Conservation (phyloP, 2,329 filamentous ascomycete genomes). For the Lachnellula occidentalis region DNA sequence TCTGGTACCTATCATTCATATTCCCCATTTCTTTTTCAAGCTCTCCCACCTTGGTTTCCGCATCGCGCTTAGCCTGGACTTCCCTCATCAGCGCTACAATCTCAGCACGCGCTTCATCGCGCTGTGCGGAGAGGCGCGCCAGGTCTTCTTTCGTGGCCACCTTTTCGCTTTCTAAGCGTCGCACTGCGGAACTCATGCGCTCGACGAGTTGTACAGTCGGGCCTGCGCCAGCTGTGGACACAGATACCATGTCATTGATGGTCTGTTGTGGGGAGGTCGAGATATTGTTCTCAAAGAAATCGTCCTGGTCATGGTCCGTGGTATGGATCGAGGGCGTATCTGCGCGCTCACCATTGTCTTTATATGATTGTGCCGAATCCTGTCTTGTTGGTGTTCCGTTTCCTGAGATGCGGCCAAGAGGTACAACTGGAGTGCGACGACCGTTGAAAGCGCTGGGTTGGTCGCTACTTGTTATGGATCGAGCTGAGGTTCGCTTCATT, state of each 20-base stretch:
- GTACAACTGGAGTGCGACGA: slow-evolving; percentile 24
- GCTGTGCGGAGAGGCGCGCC: slow-evolving; percentile 69
- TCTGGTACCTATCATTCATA: slow-evolving; percentile 76
- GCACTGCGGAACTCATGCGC: slow-evolving; percentile 89
- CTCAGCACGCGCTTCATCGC: slow-evolving; percentile 86
- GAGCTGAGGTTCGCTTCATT: slow-evolving; percentile 24
- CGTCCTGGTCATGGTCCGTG: slow-evolving; percentile 39
- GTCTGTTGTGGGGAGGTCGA: slow-evolving; percentile 60
- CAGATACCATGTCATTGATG: slow-evolving; percentile 79
- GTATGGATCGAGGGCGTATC: slow-evolving; percentile 24
- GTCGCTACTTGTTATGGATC: slow-evolving; percentile 27
- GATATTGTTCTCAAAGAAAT: slow-evolving; percentile 48
- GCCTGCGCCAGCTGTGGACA: slow-evolving; percentile 83
- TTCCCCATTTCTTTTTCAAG: slow-evolving; percentile 64
- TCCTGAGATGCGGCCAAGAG: slow-evolving; percentile 23
- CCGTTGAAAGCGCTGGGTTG: slow-evolving; percentile 15
- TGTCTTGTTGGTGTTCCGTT: slow-evolving; percentile 28
- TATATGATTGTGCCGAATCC: slow-evolving; percentile 27
- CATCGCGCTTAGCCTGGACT: slow-evolving; percentile 61
- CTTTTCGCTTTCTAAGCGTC: slow-evolving; percentile 86
- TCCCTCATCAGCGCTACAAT: slow-evolving; percentile 90
- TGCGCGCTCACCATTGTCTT: slow-evolving; percentile 17
- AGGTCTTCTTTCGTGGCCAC: slow-evolving; percentile 85
- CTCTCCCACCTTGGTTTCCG: slow-evolving; percentile 53
- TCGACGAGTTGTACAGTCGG: slow-evolving; percentile 94